Base-by-base conservation (phyloP, 2,329 filamentous ascomycete genomes). In the Nothopassalora personata region DNA sequence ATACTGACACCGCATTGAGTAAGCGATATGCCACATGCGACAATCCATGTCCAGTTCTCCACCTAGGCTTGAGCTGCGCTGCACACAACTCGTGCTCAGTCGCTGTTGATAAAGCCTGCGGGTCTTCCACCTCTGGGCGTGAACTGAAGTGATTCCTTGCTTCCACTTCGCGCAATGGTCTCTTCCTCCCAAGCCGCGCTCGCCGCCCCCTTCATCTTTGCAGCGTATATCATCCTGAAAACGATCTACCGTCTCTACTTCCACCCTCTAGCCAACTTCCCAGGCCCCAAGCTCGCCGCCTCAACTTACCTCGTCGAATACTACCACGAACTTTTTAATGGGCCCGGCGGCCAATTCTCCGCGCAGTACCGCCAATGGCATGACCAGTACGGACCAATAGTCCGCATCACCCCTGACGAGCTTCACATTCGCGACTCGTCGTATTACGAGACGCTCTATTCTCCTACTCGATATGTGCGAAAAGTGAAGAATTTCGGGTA, bases 281-380 rank as follows among this genome's bases (percentile, higher is more conserved):
- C 71, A 5, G 73, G 73, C 3, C 72, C 73, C 1, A 70, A 62
- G 48, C 57, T 74, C 6, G 70, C 70, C 4, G 73, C 72, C 9
- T 64, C 70, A 30, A 73, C 73, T 11, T 28, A 49, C 23, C 48
- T 60, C 18, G 46, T 53, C 27, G 51, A 60, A 46, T 18, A 56
- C 28, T 61, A 61, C 53, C 58, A 54, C 52, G 59, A 61, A 45
- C 33, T 58, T 18, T 15, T 59, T 36, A 19, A 47, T 13, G 19
- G 51, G 3, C 34, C 19, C 5, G 59, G 59, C 15, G 59, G 55
- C 3, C 57, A 54, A n/a, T 62, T 36, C 33, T 33, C 18, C 30
- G 45, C 9, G 10, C 34, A 39, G 19, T 54, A 53, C 34, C 30
- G 30, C 45, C 30, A 50, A 34, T 49, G 49, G 48, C 58, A 63